phyloP scores from a whole-genome alignment of 2,329 filamentous ascomycete species.

The Fusarium bactridioides region DNA sequence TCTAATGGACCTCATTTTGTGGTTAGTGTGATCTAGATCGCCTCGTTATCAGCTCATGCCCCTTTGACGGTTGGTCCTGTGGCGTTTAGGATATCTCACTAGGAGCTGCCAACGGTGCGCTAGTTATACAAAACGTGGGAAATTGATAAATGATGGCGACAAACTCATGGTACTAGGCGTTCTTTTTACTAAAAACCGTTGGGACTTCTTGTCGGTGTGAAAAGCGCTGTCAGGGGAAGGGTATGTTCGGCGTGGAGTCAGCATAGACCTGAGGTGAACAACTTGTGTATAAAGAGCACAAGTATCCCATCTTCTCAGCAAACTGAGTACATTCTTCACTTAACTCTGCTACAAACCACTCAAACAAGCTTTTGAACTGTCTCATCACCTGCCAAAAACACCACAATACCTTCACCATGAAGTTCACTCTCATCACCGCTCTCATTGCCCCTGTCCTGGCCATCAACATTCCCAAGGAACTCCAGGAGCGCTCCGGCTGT shows the following conservation, averaged over 20 bases:
- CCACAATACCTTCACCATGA: conserved; percentile 4
- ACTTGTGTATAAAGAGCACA: conserved; percentile 7
- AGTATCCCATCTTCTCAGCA: background rate
- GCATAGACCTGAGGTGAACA: background rate
- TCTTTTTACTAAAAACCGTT: background rate
- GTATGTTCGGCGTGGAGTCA: background rate
- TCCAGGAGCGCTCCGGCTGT: conserved; percentile 21
- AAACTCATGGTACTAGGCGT: background rate
- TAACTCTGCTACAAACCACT: background rate
- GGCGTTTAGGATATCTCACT: conserved; percentile 20
- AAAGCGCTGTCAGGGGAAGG: background rate
- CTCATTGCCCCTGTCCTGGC: conserved; percentile 20
- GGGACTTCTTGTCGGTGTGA: background rate
- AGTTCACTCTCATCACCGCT: conserved; percentile 32
- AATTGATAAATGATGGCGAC: conserved; percentile 1
- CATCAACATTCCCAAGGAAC: conserved; percentile 22
- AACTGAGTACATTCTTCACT: background rate
- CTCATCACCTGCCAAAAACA: background rate
- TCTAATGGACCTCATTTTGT: background rate
- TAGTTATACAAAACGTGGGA: background rate
- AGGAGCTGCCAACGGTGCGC: conserved; percentile 10
- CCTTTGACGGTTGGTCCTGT: conserved; percentile 14
- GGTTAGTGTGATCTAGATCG: conserved; percentile 17
- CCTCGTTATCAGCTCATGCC: background rate
- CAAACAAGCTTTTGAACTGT: background rate